A percentile compares a stretch with the other conserved stretches of the same genome.
phyloP scores from a whole-genome alignment of 768 basidiomycete genomes.

The Daedaleopsis nitida region DNA sequence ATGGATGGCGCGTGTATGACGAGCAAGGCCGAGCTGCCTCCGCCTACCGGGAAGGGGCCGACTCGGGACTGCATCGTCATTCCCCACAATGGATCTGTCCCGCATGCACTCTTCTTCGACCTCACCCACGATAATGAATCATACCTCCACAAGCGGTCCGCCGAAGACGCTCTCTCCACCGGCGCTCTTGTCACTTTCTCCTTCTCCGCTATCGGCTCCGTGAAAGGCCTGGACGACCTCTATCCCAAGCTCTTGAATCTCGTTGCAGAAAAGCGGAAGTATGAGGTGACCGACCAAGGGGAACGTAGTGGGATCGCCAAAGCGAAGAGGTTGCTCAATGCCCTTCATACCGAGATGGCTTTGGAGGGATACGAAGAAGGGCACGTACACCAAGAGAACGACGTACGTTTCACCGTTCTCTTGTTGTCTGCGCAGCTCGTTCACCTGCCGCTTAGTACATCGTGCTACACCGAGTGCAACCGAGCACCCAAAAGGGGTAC shows the following conservation, averaged over 20 bases:
- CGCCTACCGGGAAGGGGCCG: constrained; percentile 83
- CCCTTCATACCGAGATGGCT: constrained; percentile 90
- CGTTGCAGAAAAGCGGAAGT: constrained; percentile 79
- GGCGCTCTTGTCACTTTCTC: constrained; percentile 93
- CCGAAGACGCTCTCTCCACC: constrained; percentile 93
- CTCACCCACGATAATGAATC: constrained; percentile 98
- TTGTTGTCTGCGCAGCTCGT: no score
- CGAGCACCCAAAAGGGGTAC: constrained; percentile 88
- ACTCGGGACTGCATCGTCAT: constrained; percentile 72
- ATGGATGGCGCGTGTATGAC: constrained; percentile 92
- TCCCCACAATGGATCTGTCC: constrained; percentile 81
- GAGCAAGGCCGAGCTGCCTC: constrained; percentile 70
- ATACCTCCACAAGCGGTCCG: constrained; percentile 83
- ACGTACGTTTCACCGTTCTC: constrained; percentile 54
- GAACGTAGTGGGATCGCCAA: constrained; percentile 36
- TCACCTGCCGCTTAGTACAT: constrained; percentile 70
- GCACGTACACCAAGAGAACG: constrained; percentile 95
- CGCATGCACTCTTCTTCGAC: constrained; percentile 94
- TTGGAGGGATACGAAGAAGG: constrained; percentile 87
- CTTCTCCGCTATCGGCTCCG: constrained; percentile 85
- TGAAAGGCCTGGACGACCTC: constrained; percentile 96
- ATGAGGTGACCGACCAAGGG: constrained; percentile 64
- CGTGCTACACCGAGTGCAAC: constrained; percentile 89
- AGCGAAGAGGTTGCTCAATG: constrained; percentile 74
- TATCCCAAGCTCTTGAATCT: constrained; percentile 94